These are phyloP conservation scores for Acanthochlamys bracteata DNA, from an alignment of 106 monocot species.

Conservation along the genomic window DNA sequence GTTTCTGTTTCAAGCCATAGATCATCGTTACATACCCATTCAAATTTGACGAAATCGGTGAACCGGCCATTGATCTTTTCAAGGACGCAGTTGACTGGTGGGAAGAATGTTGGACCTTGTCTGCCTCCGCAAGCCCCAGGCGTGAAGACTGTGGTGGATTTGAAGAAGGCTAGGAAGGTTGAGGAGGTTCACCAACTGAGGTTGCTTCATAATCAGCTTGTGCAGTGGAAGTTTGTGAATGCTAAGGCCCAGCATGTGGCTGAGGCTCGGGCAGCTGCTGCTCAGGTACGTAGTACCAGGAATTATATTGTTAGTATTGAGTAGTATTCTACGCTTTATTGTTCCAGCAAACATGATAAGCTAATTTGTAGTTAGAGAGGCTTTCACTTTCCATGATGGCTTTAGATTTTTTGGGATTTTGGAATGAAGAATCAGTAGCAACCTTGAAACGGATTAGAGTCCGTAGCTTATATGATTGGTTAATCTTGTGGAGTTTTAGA, in stretches of 20 bases:
- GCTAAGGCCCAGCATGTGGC: slow-evolving; percentile 28
- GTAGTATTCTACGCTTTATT: no score
- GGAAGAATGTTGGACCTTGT: slow-evolving; percentile 8
- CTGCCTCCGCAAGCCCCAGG: slow-evolving; percentile 18
- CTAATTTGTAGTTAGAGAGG: not conserved
- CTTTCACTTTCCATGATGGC: no score
- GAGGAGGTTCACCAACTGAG: slow-evolving; percentile 59
- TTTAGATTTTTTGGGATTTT: no score
- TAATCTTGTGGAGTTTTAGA: no score
- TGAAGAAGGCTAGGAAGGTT: slow-evolving; percentile 41
- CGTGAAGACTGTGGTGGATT: slow-evolving; percentile 17
- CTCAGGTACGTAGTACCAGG: slow-evolving; percentile 42
- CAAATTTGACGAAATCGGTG: not conserved
- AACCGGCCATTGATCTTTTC: not conserved
- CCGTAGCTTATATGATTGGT: no score
- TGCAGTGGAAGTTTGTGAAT: slow-evolving; percentile 84
- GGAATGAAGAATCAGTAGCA: no score
- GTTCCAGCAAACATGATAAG: not conserved
- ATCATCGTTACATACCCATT: slow-evolving; percentile 33
- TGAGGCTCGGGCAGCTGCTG: slow-evolving; percentile 15
- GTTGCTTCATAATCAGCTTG: slow-evolving; percentile 37
- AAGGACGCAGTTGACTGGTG: slow-evolving; percentile 3
- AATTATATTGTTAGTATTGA: no score
- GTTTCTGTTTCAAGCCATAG: slow-evolving; percentile 32
- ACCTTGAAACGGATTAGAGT: no score